Conservation (phyloP, 495 filamentous ascomycete genomes). For the Talaromyces liani region DNA sequence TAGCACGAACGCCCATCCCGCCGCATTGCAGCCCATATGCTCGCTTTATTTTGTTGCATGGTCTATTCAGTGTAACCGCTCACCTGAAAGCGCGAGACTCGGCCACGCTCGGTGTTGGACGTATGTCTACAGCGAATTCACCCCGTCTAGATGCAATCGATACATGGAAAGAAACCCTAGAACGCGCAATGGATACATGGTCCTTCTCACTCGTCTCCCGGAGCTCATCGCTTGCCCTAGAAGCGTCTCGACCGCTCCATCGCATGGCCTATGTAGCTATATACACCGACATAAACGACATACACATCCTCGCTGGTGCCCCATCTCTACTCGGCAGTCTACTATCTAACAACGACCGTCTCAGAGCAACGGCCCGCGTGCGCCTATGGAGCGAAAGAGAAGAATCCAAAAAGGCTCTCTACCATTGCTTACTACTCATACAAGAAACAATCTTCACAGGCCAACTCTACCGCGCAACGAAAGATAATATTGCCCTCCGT, state of each 20-base stretch:
- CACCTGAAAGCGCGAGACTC: constrained; percentile 10
- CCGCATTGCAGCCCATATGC: constrained; percentile 8
- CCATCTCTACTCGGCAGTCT: constrained; percentile 8
- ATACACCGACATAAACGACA: constrained; percentile 11
- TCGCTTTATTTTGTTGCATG: constrained; percentile 5
- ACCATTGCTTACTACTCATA: constrained; percentile 5
- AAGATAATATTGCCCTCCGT: constrained; percentile 13
- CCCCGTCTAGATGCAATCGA: constrained; percentile 3
- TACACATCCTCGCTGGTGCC: constrained; percentile 9
- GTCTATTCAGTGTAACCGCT: constrained; percentile 10
- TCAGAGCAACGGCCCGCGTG: constrained; percentile 7
- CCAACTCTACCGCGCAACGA: constrained; percentile 8
- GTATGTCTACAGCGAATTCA: constrained; percentile 2
- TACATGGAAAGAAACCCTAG: constrained; percentile 7
- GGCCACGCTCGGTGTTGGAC: constrained; percentile 3
- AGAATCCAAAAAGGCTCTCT: constrained; percentile 9
- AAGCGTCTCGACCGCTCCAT: constrained; percentile 6
- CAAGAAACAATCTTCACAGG: constrained; percentile 10
- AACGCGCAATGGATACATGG: constrained; percentile 6
- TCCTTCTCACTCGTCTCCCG: constrained; percentile 7
- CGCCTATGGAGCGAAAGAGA: constrained; percentile 7
- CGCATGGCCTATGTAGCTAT: constrained; percentile 14
- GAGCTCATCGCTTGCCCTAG: background rate
- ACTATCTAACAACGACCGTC: constrained; percentile 1
- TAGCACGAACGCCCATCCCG: constrained; percentile 8